Conservation (phyloP, 352 stramenopile genomes). For the Globisporangium mamillatum region DNA sequence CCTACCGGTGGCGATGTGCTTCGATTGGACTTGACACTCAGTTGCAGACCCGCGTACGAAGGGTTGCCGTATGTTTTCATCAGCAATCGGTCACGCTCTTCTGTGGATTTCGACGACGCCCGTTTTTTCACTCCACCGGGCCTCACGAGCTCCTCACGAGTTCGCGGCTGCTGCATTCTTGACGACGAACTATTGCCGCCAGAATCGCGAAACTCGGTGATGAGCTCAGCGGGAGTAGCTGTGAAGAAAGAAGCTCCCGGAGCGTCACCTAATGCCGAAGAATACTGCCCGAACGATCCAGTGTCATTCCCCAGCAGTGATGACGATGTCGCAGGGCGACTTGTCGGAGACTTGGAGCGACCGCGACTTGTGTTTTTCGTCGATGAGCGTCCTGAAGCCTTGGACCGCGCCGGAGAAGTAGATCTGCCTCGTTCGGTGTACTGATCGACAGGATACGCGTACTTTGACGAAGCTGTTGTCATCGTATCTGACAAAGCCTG, state of each 20-base stretch:
- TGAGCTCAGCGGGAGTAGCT: constrained; percentile 28
- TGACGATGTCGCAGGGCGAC: constrained; percentile 21
- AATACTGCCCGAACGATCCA: constrained; percentile 33
- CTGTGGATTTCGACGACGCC: constrained; percentile 30
- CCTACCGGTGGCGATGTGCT: constrained; percentile 1
- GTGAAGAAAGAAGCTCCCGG: constrained; percentile 31
- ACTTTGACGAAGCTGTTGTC: not conserved
- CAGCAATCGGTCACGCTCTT: constrained; percentile 44
- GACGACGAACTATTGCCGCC: constrained; percentile 20
- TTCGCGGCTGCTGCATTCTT: constrained; percentile 37
- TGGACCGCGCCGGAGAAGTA: constrained; percentile 12
- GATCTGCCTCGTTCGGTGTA: constrained; percentile 5
- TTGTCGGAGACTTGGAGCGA: constrained; percentile 34
- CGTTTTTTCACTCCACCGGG: constrained; percentile 28
- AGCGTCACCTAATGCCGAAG: constrained; percentile 21
- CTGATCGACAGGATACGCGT: not conserved
- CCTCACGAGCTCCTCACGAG: constrained; percentile 36
- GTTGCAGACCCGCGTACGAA: constrained; percentile 20
- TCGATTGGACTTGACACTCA: constrained; percentile 1
- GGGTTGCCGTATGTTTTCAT: constrained; percentile 52
- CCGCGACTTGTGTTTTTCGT: constrained; percentile 20
- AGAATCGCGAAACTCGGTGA: constrained; percentile 21
- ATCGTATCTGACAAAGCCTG: not conserved
- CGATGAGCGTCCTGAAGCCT: not conserved
- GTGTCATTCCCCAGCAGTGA: constrained; percentile 11